phyloP scores from a whole-genome alignment of 352 stramenopile genomes.

The Pythium rhizo-oryzae region DNA sequence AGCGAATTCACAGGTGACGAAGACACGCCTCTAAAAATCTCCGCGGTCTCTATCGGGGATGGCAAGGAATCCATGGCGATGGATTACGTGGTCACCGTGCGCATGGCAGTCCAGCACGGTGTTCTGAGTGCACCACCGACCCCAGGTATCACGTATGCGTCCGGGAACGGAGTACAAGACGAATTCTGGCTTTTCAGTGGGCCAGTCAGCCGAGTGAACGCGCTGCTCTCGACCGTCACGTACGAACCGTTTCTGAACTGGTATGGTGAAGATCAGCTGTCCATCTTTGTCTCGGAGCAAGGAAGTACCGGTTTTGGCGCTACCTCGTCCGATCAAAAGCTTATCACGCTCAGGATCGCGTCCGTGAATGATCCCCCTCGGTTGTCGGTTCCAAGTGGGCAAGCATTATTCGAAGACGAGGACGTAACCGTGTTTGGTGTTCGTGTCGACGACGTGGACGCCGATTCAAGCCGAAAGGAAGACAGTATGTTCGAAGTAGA shows the following conservation, averaged over 20 bases:
- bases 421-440: constrained; percentile 70
- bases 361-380: constrained; percentile 70
- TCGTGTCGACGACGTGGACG: constrained; percentile 62
- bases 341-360: constrained; percentile 40
- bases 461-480: constrained; percentile 23
- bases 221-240: constrained; percentile 43
- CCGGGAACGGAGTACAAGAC: constrained; percentile 48
- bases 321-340: constrained; percentile 38
- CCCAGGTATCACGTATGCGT: constrained; percentile 61
- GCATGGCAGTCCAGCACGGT: constrained; percentile 58
- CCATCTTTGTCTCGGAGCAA: constrained; percentile 63
- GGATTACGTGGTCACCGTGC: constrained; percentile 65
- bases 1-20: constrained; percentile 42
- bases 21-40: constrained; percentile 50
- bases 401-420: constrained; percentile 62
- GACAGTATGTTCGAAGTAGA: constrained; percentile 62
- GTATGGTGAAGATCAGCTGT: constrained; percentile 67
- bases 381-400: constrained; percentile 49
- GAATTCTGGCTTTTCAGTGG: constrained; percentile 72
- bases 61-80: constrained; percentile 49
- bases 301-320: constrained; percentile 58
- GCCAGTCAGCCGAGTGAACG: constrained; percentile 59
- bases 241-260: constrained; percentile 75
- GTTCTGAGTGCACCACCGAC: constrained; percentile 54
- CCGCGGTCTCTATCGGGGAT: constrained; percentile 50